Evolutionary conservation across 1,284 basidiomycete genomes (phyloP), one percentile per base, ranked within the genome.

Genomic region (Ceratobasidium sp.): DNA sequence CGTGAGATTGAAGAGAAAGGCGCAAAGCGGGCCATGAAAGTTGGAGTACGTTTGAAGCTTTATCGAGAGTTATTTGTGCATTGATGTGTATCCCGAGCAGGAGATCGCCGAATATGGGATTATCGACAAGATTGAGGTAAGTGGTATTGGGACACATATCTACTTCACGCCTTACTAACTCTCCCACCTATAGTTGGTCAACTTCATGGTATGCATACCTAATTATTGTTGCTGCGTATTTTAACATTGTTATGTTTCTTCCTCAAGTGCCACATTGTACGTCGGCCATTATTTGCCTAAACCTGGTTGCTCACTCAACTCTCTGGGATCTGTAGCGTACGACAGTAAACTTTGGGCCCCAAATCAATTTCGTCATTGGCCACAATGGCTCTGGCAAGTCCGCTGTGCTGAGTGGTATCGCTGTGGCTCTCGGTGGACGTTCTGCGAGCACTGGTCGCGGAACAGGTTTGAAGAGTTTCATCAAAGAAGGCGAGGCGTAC

Each of bases 361-460:
- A 96, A 82, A 93, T 99, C 81, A 99, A 99, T 84, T 99, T 99
- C 81, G 93, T 99, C 78, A 97, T 98, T 74, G 98, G 98, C 87
- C 84, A 82, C 86, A 89, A 88, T 79, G 87, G 87, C 53, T 80
- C 60, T 11, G 97, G 98, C 15, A 99, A 99, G 84, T 97, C 95
- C 81, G 97, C 98, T 0, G 91, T 98, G 50, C 87, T 99, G 44
- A 96, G 97, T 8, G 98, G 93, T 1, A 91, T 99, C 77, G 96
- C 96, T 1, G 89, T 99, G 22, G 97, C 95, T 2, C 87, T 99
- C 0, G 98, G 98, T 62, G 96, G 96, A 0, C 98, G 97, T 82
- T 94, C 97, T 1, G 89, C 84, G 31, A 89, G 92, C 0, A 99
- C 98, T 1, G 96, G 96, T 27, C 90, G 97, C 78, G 97, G 94